Conservation (phyloP, 768 basidiomycete species). For the Plicaturopsis crispa region DNA sequence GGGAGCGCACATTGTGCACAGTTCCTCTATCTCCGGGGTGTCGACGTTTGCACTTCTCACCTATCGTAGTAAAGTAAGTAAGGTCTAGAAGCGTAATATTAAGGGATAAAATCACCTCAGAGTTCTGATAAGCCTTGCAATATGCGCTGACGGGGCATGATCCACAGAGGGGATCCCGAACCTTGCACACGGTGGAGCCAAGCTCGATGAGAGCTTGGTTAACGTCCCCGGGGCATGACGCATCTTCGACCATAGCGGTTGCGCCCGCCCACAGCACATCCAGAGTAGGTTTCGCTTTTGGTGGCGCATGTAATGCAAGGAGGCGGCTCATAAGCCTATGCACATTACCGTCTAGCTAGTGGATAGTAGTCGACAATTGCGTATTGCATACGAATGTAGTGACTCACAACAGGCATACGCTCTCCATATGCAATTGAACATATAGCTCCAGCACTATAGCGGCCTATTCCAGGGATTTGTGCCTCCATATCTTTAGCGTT, state of each 20-base stretch:
- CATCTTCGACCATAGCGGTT: constrained; percentile 50
- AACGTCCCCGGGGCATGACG: constrained; percentile 67
- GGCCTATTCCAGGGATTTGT: constrained; percentile 79
- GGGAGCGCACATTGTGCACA: constrained; percentile 63
- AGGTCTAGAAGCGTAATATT: constrained; percentile 1
- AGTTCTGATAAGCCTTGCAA: constrained; percentile 74
- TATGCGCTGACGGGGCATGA: constrained; percentile 62
- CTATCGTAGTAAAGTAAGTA: constrained; percentile 1
- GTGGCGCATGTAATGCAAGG: constrained; percentile 73
- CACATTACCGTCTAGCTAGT: constrained; percentile 85
- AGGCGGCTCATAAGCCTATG: constrained; percentile 79
- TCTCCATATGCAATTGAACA: constrained; percentile 86
- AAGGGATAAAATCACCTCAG: constrained; percentile 1
- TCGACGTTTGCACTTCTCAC: too few relatives aligned
- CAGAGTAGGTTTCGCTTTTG: constrained; percentile 71
- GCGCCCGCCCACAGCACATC: constrained; percentile 83
- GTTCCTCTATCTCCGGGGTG: constrained; percentile 65
- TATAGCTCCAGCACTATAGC: constrained; percentile 83
- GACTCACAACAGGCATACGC: constrained; percentile 73
- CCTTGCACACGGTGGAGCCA: constrained; percentile 88
- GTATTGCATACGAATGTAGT: not conserved
- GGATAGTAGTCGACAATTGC: constrained; percentile 3
- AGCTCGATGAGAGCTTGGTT: constrained; percentile 95
- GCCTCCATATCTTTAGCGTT: constrained; percentile 78
- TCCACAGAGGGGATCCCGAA: constrained; percentile 67